A percentile compares a stretch with the other conserved stretches of the same genome.
These are phyloP conservation scores for Metschnikowia bowlesiae DNA, from an alignment of 805 yeast species.

Conservation along the genomic window DNA sequence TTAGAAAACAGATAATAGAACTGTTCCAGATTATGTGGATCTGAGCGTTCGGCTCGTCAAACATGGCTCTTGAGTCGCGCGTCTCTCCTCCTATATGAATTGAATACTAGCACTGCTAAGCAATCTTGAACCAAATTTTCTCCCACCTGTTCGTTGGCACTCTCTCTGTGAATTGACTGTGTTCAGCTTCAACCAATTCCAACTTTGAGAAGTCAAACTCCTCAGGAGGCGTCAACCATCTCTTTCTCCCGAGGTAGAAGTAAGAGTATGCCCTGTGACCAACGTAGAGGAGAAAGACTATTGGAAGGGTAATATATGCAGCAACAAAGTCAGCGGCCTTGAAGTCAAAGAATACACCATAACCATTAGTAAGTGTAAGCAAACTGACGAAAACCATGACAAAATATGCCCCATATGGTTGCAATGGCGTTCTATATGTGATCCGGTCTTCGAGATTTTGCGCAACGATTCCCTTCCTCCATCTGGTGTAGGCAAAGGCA, in stretches of 20 bases:
- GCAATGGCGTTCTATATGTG: conserved; percentile 52
- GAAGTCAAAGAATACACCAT: conserved; percentile 60
- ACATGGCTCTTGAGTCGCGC: too few relatives aligned
- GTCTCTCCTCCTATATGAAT: neutral
- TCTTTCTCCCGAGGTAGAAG: conserved; percentile 21
- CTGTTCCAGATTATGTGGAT: too few relatives aligned
- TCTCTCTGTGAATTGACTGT: conserved; percentile 33
- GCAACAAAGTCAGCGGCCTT: conserved; percentile 69
- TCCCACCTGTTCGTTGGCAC: conserved; percentile 39
- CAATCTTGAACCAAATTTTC: conserved; percentile 47
- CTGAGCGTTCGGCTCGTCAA: too few relatives aligned
- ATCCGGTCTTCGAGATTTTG: conserved; percentile 52
- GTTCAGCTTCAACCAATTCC: conserved; percentile 55
- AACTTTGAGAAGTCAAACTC: conserved; percentile 61
- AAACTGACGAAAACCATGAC: conserved; percentile 46
- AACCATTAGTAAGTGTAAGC: conserved; percentile 69
- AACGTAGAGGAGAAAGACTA: conserved; percentile 47
- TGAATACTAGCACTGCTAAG: neutral
- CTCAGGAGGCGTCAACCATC: conserved; percentile 47
- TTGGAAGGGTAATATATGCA: conserved; percentile 65
- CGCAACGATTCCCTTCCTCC: conserved; percentile 57
- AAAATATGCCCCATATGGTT: conserved; percentile 56
- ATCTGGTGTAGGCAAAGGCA: conserved; percentile 51
- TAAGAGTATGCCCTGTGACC: conserved; percentile 52
- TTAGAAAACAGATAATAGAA: too few relatives aligned